These are phyloP conservation scores for Amanita brunnescens DNA, from an alignment of 768 basidiomycete species.

Conservation along the genomic window DNA sequence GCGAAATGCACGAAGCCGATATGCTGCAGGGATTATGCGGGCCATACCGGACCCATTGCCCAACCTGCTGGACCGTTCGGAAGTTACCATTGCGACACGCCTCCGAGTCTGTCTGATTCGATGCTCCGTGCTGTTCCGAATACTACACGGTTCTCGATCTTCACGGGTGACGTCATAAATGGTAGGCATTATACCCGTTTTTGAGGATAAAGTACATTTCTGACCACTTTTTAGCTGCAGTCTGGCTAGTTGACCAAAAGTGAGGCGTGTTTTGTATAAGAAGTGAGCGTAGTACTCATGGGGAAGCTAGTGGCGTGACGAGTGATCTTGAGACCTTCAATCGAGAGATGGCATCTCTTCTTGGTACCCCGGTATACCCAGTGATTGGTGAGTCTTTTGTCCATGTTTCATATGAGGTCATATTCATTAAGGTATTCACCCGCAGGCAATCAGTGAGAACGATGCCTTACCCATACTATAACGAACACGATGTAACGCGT, in stretches of 20 bases:
- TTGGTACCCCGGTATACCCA: constrained; percentile 37
- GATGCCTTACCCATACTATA: not conserved
- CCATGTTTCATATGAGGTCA: not conserved
- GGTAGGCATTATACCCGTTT: constrained; percentile 20
- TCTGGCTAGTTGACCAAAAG: constrained; percentile 41
- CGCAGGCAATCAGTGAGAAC: constrained; percentile 42
- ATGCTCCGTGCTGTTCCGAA: constrained; percentile 38
- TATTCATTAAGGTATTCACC: not conserved
- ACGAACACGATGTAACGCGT: not conserved
- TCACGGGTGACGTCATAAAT: constrained; percentile 60
- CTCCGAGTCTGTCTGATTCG: constrained; percentile 36
- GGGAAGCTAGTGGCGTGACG: constrained; percentile 31
- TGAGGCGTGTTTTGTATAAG: constrained; percentile 16
- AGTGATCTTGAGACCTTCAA: constrained; percentile 38
- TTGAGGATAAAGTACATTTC: not conserved
- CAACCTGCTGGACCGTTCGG: constrained; percentile 42
- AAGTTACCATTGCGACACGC: constrained; percentile 44
- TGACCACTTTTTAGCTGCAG: constrained; percentile 26
- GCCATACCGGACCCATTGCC: constrained; percentile 25
- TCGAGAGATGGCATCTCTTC: constrained; percentile 30
- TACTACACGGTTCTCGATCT: constrained; percentile 41
- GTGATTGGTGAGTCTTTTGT: constrained; percentile 32
- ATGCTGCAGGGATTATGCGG: constrained; percentile 47
- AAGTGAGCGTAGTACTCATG: not conserved
- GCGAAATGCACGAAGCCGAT: constrained; percentile 54